Base-by-base conservation (phyloP, 352 stramenopile species). In the Pythium utonaiense region DNA sequence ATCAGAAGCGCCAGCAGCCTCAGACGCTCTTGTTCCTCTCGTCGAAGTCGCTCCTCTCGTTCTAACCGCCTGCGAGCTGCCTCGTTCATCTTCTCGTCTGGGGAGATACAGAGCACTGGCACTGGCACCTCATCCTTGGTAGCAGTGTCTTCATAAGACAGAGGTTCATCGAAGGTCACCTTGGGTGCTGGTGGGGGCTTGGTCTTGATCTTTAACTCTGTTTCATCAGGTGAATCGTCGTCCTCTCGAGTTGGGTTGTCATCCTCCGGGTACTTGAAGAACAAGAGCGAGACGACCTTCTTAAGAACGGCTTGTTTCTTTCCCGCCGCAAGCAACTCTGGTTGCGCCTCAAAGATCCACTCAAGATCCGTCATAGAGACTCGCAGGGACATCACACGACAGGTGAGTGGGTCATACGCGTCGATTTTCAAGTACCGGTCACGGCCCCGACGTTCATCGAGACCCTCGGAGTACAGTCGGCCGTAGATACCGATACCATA, bases 321-420 rank as follows among this genome's bases (percentile, higher is more conserved):
- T 0, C 81, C 81, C 13, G 81, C 63, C 1, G 66, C 70, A 6
- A 91, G 60, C 1, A 85, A 56, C 27, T 78, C 71, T 28, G 65
- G 60, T 5, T 78, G 67, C 10, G 66, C 30, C 3, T 74, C 49
- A 58, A 89, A 89, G 6, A 88, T 38, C 65, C 66, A 68, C 61
- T 84, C 77, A 30, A 91, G 73, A 27, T 89, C 74, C 17, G 66
- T n/a, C 41, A 91, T 69, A 0, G 72, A 81, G 33, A 91, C 63
- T 0, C 49, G 6, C 1, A 89, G 55, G 28, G 42, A 55, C 33
- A 69, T 78, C 3, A 36, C 66, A 27, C 45, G 57, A 42, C 69
- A 75, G 17, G 72, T 65, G 5, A 13, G 12, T 3, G 74, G 75
- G 6, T 89, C 77, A 51, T 91, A 91, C 21, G 80, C 76, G 57